Percentiles rank a stretch among this genome's conserved stretches.
Conservation (phyloP, 2,329 filamentous ascomycete species). For the Magnaporthiopsis rhizophila region DNA sequence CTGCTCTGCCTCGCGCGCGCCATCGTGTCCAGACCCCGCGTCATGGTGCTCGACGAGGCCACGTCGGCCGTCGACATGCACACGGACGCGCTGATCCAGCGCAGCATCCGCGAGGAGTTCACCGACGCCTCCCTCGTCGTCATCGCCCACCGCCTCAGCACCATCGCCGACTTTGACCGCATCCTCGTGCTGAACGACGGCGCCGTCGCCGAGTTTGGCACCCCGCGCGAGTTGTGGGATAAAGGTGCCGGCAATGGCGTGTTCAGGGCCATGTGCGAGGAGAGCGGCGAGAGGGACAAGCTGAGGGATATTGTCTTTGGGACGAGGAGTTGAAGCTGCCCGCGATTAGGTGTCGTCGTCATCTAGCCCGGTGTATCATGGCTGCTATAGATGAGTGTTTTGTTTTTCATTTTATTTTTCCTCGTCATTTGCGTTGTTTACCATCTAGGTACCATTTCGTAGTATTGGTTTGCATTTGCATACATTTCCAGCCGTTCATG, state of each 20-base stretch:
- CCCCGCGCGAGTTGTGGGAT: slow-evolving; percentile 53
- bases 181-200: slow-evolving; percentile 66
- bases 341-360: not conserved
- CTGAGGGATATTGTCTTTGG: slow-evolving; percentile 37
- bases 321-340: slow-evolving; percentile 8
- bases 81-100: slow-evolving; percentile 67
- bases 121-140: slow-evolving; percentile 60
- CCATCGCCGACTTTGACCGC: slow-evolving; percentile 68
- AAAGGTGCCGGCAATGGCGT: slow-evolving; percentile 37
- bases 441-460: no score
- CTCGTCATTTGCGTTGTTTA: not conserved
- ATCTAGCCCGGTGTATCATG: not conserved
- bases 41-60: slow-evolving; percentile 76
- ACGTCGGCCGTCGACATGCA: slow-evolving; percentile 72
- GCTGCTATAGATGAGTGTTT: not conserved
- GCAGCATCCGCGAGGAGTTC: slow-evolving; percentile 65
- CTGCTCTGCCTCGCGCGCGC: slow-evolving; percentile 67
- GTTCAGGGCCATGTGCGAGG: slow-evolving; percentile 56
- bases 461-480: no score
- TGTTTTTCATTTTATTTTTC: not conserved
- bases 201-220: slow-evolving; percentile 58
- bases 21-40: slow-evolving; percentile 63
- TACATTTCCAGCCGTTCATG: no score
- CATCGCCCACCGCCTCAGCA: slow-evolving; percentile 68
- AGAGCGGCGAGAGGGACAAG: slow-evolving; percentile 51